Conservation (phyloP, 805 yeast genomes). For the Starmerella floricola region DNA sequence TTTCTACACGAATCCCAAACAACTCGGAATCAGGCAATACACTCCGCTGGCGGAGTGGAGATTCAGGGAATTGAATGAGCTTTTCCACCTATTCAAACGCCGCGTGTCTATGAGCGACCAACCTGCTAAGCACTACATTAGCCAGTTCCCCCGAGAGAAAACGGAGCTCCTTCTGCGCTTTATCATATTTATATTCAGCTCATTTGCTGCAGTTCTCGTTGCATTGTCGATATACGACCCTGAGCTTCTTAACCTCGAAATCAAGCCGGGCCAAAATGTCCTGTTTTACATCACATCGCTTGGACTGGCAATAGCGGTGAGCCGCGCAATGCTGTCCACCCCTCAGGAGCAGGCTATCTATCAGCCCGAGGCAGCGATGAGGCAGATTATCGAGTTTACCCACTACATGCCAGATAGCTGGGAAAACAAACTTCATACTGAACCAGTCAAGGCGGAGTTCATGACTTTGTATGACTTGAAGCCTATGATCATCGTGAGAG, state of each 20-base stretch:
- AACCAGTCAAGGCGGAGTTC: constrained; percentile 71
- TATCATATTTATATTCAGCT: constrained; percentile 67
- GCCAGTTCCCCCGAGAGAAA: constrained; percentile 82
- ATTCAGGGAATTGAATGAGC: constrained; percentile 83
- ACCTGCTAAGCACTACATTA: constrained; percentile 70
- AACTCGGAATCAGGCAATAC: constrained; percentile 72
- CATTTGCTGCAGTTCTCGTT: constrained; percentile 79
- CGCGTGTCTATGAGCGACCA: constrained; percentile 65
- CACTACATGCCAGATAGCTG: constrained; percentile 82
- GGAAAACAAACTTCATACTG: constrained; percentile 77
- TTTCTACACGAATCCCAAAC: constrained; percentile 74
- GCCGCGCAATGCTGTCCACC: constrained; percentile 56
- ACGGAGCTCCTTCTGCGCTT: constrained; percentile 46
- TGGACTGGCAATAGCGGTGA: constrained; percentile 79
- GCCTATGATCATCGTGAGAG: constrained; percentile 57
- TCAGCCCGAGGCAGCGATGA: constrained; percentile 81
- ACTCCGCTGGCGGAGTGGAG: constrained; percentile 95
- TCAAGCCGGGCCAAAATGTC: constrained; percentile 67
- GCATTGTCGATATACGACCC: constrained; percentile 70
- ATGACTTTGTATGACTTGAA: constrained; percentile 65
- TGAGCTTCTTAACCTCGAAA: constrained; percentile 79
- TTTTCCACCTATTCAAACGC: constrained; percentile 74
- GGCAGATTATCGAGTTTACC: constrained; percentile 71
- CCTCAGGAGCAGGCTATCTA: constrained; percentile 49
- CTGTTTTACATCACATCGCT: constrained; percentile 78